A percentile compares a stretch with the other conserved stretches of the same genome.
These are phyloP conservation scores for Talaromyces proteolyticus DNA, from an alignment of 495 filamentous ascomycete genomes.

Conservation along the genomic window DNA sequence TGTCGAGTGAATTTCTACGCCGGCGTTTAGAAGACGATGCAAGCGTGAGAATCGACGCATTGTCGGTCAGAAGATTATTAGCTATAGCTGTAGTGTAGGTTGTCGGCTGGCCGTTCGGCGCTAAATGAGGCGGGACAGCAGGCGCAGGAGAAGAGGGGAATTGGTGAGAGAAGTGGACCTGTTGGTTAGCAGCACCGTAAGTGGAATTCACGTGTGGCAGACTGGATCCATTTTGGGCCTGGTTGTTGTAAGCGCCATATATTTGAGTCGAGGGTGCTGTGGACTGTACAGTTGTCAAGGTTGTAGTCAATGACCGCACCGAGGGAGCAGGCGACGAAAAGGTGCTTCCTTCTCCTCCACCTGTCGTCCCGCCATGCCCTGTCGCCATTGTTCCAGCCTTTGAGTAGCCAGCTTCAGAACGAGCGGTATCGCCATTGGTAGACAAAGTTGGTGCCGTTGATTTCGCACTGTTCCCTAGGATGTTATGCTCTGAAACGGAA, in stretches of 20 bases:
- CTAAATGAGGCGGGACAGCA: constrained; percentile 75
- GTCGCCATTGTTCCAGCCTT: constrained; percentile 68
- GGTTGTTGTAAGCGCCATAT: constrained; percentile 32
- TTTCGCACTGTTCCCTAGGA: constrained; percentile 44
- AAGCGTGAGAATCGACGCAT: constrained; percentile 93
- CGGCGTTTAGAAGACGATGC: constrained; percentile 90
- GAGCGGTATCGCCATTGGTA: constrained; percentile 69
- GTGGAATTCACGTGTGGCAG: constrained; percentile 37
- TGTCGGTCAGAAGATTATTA: constrained; percentile 87
- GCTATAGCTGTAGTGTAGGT: constrained; percentile 88
- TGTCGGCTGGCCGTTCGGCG: constrained; percentile 60
- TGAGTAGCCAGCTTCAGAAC: constrained; percentile 70
- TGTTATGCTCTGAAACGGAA: constrained; percentile 19
- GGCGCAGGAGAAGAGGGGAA: constrained; percentile 75
- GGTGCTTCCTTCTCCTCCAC: constrained; percentile 72
- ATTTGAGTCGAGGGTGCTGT: constrained; percentile 61
- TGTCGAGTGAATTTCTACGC: constrained; percentile 85
- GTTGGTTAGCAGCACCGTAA: constrained; percentile 42
- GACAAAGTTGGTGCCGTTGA: constrained; percentile 74
- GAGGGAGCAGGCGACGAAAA: constrained; percentile 94
- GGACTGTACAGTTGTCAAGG: constrained; percentile 94
- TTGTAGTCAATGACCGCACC: constrained; percentile 86
- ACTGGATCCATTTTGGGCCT: constrained; percentile 24
- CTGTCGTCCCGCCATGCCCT: constrained; percentile 52
- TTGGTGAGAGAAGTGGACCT: constrained; percentile 78